These are phyloP conservation scores for Saccharata proteae DNA, from an alignment of 2,329 filamentous ascomycete species.

Conservation along the genomic window DNA sequence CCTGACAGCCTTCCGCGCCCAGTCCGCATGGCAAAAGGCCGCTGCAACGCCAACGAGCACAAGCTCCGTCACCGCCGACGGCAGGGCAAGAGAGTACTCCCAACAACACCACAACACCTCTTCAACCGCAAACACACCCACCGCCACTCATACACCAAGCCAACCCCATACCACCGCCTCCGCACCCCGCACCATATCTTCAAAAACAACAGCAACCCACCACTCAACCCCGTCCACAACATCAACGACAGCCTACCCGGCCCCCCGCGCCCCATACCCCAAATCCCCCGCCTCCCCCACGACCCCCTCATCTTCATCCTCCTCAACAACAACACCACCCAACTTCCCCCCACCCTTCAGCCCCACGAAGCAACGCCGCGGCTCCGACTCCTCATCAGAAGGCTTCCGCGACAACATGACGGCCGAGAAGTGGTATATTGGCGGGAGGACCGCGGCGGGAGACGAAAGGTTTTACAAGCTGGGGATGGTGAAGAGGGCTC, in stretches of 20 bases:
- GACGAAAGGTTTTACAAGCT: slow-evolving; percentile 75
- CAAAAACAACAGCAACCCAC: neutral
- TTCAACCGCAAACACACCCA: slow-evolving; percentile 21
- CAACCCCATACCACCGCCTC: slow-evolving; percentile 17
- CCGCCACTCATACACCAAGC: too few species aligned
- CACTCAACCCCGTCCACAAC: neutral
- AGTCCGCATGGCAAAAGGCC: slow-evolving; percentile 46
- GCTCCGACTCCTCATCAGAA: slow-evolving; percentile 63
- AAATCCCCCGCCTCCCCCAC: slow-evolving; percentile 10
- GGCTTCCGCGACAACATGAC: slow-evolving; percentile 65
- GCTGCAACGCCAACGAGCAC: slow-evolving; percentile 25
- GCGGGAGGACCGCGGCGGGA: slow-evolving; percentile 61
- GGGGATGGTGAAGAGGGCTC: slow-evolving; percentile 59
- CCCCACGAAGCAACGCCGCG: slow-evolving; percentile 36
- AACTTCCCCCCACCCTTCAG: slow-evolving; percentile 5
- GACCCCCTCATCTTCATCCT: slow-evolving; percentile 10
- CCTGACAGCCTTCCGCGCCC: slow-evolving; percentile 54
- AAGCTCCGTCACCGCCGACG: slow-evolving; percentile 28
- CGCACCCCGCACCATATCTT: slow-evolving; percentile 9
- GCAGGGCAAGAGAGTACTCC: too few species aligned
- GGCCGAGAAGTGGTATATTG: slow-evolving; percentile 74
- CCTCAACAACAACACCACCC: too few species aligned
- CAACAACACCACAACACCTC: too few species aligned
- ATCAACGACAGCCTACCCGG: slow-evolving; percentile 11
- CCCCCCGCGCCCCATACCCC: slow-evolving; percentile 1